A percentile compares a stretch with the other conserved stretches of the same genome.
Conservation (phyloP, 352 stramenopile genomes). For the Pythium aquatile region DNA sequence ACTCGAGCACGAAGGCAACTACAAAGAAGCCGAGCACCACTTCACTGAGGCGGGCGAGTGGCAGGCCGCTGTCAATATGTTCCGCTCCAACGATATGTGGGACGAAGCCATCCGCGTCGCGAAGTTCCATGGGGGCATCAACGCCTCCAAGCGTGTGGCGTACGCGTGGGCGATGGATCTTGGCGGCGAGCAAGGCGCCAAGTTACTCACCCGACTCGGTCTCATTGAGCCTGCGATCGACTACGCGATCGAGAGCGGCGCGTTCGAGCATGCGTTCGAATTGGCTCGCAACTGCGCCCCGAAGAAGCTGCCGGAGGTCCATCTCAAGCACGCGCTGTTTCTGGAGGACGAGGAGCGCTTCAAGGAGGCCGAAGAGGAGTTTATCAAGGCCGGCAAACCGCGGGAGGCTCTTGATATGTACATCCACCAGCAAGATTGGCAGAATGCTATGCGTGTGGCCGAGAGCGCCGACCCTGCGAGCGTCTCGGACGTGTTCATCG, state of each 20-base stretch:
- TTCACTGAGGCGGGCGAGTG: slow-evolving; percentile 91
- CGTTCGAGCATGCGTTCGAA: slow-evolving; percentile 93
- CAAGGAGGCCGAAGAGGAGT: slow-evolving; percentile 91
- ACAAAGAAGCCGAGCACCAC: slow-evolving; percentile 93
- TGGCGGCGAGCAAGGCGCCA: slow-evolving; percentile 86
- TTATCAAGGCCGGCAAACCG: slow-evolving; percentile 91
- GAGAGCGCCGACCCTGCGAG: slow-evolving; percentile 88
- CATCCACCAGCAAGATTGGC: slow-evolving; percentile 93
- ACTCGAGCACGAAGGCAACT: slow-evolving; percentile 91
- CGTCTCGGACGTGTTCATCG: slow-evolving; percentile 90
- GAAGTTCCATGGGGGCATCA: slow-evolving; percentile 91
- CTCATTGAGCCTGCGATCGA: slow-evolving; percentile 94
- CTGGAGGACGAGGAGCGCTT: slow-evolving; percentile 94
- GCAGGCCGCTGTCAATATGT: slow-evolving; percentile 94
- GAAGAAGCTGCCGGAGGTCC: slow-evolving; percentile 90
- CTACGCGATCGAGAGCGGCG: slow-evolving; percentile 90
- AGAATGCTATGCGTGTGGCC: slow-evolving; percentile 90
- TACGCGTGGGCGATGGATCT: slow-evolving; percentile 93
- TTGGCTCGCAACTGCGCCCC: slow-evolving; percentile 79
- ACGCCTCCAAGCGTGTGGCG: slow-evolving; percentile 91
- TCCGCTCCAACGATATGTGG: slow-evolving; percentile 93
- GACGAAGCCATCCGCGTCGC: slow-evolving; percentile 94
- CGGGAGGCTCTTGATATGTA: slow-evolving; percentile 96
- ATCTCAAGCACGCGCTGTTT: slow-evolving; percentile 92
- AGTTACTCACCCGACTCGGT: slow-evolving; percentile 89